Evolutionary conservation across 805 yeast species (phyloP), one percentile per base, ranked within the genome.

Genomic region (Alloascoidea africana): DNA sequence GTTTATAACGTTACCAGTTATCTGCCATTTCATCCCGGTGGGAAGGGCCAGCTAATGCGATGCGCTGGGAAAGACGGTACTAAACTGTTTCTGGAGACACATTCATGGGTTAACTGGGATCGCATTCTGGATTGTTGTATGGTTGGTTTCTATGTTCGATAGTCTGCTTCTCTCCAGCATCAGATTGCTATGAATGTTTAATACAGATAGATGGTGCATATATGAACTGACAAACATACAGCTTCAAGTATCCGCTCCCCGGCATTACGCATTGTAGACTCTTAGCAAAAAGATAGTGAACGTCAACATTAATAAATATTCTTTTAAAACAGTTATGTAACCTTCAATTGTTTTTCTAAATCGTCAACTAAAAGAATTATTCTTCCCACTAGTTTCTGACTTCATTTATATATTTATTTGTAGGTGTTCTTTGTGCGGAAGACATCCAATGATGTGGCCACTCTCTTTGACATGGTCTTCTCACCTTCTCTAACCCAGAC

Each of bases 401-500:
- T n/a, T n/a, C n/a, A n/a, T n/a, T n/a, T n/a, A n/a, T 68, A 72
- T 49, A 78, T 23, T 23, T 23, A 23, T 23, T 23, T 23, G 30
- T 23, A 58, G 60, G 70, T 75, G 61, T 62, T 63, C 58, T 70
- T 66, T 52, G 93, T 70, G 71, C 78, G 86, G 94, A 91, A 91
- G 59, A 83, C 68, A 38, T 64, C 69, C 61, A 91, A 71, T 55
- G 94, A 93, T 62, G 76, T 79, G 44, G 81, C 51, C 56, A 91
- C 71, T 78, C 96, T 84, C 51, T 63, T 66, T 50, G 76, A 51
- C 96, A 91, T 89, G 59, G 96, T 86, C 86, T 86, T 86, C 76
- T 91, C 98, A 75, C 98, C 97, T 71, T 89, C 97, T 76, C 97
- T 87, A 51, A 91, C 96, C 98, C 98, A 91, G 66, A 87, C 97